Evolutionary conservation across 2,329 filamentous ascomycete species (phyloP), one percentile per base, ranked within the genome.

Genomic region (Teratosphaeriaceae sp.): DNA sequence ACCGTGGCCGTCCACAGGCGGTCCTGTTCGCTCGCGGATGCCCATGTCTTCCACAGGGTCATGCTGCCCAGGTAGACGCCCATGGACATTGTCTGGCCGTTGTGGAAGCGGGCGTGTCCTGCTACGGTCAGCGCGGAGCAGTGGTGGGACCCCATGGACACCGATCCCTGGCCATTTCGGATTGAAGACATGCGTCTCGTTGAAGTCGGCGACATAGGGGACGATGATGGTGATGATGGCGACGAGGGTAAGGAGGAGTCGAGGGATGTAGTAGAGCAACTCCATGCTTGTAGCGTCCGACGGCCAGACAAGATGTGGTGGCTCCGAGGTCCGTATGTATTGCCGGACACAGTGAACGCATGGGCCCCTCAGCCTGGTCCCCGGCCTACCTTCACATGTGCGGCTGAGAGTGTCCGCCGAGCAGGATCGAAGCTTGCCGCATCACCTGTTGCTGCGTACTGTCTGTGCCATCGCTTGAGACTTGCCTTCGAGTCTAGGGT

Each of bases 1-100:
- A 40, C 38, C 11, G 23, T 20, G 5, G 38, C 23, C 3, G 38
- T 40, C 23, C 9, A 29, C 20, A 40, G 23, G 12, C 15, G 5
- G 26, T 40, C 38, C n/a, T 40, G 4, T 9, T 29, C 38, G 13
- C 7, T 12, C 11, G 3, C 7, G 18, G 5, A 18, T 13, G 35
- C 22, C 38, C 38, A 40, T 5, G 38, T 40, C 13, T 40, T 40
- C 23, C 26, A 40, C 3, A 40, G 26, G 2, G 38, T 40, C 5
- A 29, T 8, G 12, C 3, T 7, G 18, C 38, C 38, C 3, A 40
- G 26, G 26, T 40, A 40, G 26, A 21, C 7, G 23, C 38, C 38
- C 38, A 40, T 30, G 3, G 38, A 40, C 38, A 40, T 40, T 30
- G 38, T 40, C 15, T 40, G 38, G 26, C 38, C 38, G 24, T 40